Conservation (phyloP, 2,329 filamentous ascomycete species). For the Colletotrichum sansevieriae region DNA sequence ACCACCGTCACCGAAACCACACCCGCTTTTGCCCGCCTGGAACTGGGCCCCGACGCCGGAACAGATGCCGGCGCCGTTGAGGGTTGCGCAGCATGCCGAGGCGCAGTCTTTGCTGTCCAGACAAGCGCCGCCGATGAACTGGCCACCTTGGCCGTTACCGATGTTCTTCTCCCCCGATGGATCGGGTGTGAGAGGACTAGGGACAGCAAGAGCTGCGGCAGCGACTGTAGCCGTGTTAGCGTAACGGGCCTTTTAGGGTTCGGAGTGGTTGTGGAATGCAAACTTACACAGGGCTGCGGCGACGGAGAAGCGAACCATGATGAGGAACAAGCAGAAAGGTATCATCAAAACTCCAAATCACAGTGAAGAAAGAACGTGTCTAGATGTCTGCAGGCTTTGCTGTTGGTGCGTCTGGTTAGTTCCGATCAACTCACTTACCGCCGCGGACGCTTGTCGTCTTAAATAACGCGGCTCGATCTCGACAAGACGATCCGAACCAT, state of each 20-base stretch:
- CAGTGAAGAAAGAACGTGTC: neutral
- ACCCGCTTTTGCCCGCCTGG: constrained; percentile 48
- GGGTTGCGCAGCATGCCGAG: constrained; percentile 44
- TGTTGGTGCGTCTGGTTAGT: constrained; percentile 4
- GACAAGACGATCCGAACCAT: constrained; percentile 7
- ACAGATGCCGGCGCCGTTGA: constrained; percentile 47
- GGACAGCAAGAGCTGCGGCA: constrained; percentile 40
- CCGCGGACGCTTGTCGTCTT: constrained; percentile 20
- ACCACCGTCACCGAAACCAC: constrained; percentile 44
- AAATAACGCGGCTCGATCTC: constrained; percentile 10
- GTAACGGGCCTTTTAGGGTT: neutral
- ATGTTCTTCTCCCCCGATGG: constrained; percentile 47
- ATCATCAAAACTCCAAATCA: constrained; percentile 5
- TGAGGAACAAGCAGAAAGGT: neutral
- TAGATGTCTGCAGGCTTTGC: neutral
- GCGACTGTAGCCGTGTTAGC: constrained; percentile 34
- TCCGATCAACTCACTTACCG: neutral
- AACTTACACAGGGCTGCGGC: constrained; percentile 37
- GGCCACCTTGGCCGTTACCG: constrained; percentile 46
- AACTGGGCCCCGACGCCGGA: constrained; percentile 46
- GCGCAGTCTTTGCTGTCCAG: constrained; percentile 48
- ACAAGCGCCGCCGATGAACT: constrained; percentile 50
- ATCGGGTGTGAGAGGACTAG: constrained; percentile 45
- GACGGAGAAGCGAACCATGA: constrained; percentile 39
- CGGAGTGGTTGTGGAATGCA: too few species aligned